Percentiles rank a stretch among this genome's conserved stretches.
These are phyloP conservation scores for Mrakia gelida DNA, from an alignment of 768 basidiomycete species.

Conservation along the genomic window DNA sequence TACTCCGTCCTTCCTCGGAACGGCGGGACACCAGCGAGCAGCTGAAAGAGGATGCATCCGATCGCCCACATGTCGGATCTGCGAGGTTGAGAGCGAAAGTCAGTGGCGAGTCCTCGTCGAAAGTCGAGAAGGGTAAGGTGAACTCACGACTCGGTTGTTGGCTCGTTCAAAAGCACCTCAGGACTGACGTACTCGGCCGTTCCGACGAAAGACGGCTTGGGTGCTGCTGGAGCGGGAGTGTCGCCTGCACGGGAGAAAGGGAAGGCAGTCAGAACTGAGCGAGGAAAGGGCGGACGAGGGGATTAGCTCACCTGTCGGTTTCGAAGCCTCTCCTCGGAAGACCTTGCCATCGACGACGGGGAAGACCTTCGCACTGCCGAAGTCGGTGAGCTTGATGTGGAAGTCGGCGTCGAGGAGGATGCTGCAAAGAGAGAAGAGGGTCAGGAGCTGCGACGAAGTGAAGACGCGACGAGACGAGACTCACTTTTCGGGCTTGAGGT, in stretches of 20 bases:
- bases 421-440: conserved; percentile 71
- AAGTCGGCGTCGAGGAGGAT: conserved; percentile 79
- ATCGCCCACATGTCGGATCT: conserved; percentile 95
- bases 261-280: background rate
- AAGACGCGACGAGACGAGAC: background rate
- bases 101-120: background rate
- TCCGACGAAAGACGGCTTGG: conserved; percentile 73
- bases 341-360: conserved; percentile 33
- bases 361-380: conserved; percentile 69
- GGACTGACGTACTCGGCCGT: conserved; percentile 87
- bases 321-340: conserved; percentile 15
- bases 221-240: conserved; percentile 38
- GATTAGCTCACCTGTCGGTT: conserved; percentile 9
- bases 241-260: conserved; percentile 26
- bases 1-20: conserved; percentile 87
- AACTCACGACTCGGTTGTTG: conserved; percentile 69
- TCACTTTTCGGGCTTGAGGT: conserved; percentile 51
- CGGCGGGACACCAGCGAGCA: conserved; percentile 84
- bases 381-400: conserved; percentile 92
- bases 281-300: background rate
- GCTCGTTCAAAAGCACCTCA: conserved; percentile 65
- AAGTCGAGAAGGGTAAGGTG: background rate
- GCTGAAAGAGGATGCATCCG: conserved; percentile 89
- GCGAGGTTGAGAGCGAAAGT: conserved; percentile 9
- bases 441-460: background rate